Evolutionary conservation across 768 basidiomycete species (phyloP).

Genomic region (Lactarius tabidus): DNA sequence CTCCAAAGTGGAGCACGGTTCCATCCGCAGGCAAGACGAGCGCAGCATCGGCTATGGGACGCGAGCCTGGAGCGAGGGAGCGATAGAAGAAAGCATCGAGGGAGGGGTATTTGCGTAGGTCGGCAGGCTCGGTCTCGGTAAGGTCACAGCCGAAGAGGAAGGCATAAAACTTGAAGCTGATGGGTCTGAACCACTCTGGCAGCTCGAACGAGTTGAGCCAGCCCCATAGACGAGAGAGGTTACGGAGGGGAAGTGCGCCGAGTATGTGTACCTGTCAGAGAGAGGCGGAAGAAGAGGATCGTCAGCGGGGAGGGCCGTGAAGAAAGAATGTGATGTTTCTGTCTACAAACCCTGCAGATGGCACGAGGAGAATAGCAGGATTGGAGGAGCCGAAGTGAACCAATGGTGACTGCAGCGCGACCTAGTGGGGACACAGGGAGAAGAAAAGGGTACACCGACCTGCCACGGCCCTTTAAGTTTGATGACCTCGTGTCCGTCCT

Average conservation of each 20-base stretch:
- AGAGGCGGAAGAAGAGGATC: too few relatives aligned
- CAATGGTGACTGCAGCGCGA: not conserved
- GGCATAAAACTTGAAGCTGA: slow-evolving; percentile 82
- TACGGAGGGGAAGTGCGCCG: slow-evolving; percentile 89
- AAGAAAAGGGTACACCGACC: slow-evolving; percentile 42
- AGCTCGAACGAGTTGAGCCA: slow-evolving; percentile 91
- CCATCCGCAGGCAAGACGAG: slow-evolving; percentile 96
- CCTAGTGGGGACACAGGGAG: not conserved
- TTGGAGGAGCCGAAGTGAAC: not conserved
- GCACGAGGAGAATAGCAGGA: not conserved
- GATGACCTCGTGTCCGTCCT: slow-evolving; percentile 78
- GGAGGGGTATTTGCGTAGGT: slow-evolving; percentile 74
- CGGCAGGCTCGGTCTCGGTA: slow-evolving; percentile 77
- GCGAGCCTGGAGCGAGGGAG: slow-evolving; percentile 70
- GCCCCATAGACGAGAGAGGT: slow-evolving; percentile 96
- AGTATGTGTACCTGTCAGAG: slow-evolving; percentile 84
- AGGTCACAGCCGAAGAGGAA: slow-evolving; percentile 92
- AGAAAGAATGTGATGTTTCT: not conserved
- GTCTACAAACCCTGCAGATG: slow-evolving; percentile 1
- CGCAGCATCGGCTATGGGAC: slow-evolving; percentile 56
- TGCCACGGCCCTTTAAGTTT: slow-evolving; percentile 90
- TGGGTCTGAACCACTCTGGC: slow-evolving; percentile 93
- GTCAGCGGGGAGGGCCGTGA: not conserved
- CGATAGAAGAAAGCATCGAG: slow-evolving; percentile 98
- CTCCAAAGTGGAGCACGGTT: slow-evolving; percentile 86